Evolutionary conservation across 2,329 filamentous ascomycete species (phyloP).

Genomic region (Trichoderma aggressivum): DNA sequence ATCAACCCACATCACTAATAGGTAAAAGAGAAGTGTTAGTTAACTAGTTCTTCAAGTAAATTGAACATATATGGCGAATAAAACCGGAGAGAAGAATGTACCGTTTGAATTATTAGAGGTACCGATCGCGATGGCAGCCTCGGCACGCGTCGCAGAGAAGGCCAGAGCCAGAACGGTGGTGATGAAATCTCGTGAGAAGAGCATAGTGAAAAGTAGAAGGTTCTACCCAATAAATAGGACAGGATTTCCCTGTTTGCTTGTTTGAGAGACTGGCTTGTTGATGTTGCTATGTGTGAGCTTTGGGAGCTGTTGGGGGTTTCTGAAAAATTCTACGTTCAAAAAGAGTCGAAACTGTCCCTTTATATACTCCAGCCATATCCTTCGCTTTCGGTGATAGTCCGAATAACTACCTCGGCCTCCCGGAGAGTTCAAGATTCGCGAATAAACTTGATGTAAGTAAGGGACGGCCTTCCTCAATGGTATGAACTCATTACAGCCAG

Average conservation of each 20-base stretch:
- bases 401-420: too few relatives aligned
- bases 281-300: background rate
- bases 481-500: too few relatives aligned
- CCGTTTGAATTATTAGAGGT: background rate
- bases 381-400: background rate
- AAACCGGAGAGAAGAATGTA: background rate
- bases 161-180: background rate
- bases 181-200: background rate
- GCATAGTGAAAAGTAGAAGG: background rate
- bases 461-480: too few relatives aligned
- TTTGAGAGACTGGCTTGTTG: background rate
- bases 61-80: too few relatives aligned
- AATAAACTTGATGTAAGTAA: too few relatives aligned
- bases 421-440: too few relatives aligned
- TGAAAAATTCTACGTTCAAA: too few relatives aligned
- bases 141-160: background rate
- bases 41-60: background rate
- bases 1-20: constrained; percentile 9
- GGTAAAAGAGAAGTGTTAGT: background rate
- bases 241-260: background rate
- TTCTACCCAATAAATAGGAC: too few relatives aligned
- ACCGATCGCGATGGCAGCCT: background rate
- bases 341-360: background rate
- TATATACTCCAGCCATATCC: background rate
- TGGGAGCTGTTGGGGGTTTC: too few relatives aligned